These are phyloP conservation scores for Fusarium sulawesiense DNA, from an alignment of 2,329 filamentous ascomycete species.

Conservation along the genomic window DNA sequence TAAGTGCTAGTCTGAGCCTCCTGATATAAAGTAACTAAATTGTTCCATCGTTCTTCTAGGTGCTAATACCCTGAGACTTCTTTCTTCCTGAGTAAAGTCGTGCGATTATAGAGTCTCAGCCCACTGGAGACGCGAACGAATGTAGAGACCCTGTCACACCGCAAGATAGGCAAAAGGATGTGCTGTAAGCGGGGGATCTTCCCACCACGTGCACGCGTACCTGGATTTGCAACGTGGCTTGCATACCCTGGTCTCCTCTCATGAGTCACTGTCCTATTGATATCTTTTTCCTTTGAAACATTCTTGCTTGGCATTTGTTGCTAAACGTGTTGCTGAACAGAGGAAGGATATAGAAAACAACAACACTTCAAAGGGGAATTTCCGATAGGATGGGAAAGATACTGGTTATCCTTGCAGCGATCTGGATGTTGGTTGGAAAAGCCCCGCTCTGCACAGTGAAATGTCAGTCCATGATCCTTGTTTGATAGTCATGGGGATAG, in stretches of 20 bases:
- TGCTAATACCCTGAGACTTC: no score
- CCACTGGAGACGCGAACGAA: not conserved
- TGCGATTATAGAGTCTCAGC: not conserved
- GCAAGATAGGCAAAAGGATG: not conserved
- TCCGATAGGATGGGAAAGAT: not conserved
- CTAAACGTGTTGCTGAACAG: no score
- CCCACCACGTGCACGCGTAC: not conserved
- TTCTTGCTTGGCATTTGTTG: not conserved
- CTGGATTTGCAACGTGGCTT: conserved; percentile 7
- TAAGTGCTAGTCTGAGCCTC: not conserved
- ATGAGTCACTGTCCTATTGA: not conserved
- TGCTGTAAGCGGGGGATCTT: not conserved
- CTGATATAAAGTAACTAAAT: no score
- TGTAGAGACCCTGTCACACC: not conserved
- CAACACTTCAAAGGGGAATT: no score
- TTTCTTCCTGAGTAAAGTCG: no score
- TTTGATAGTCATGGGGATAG: not conserved
- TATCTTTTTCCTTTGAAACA: not conserved
- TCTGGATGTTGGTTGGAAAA: not conserved
- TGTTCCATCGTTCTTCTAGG: no score
- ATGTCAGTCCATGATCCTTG: not conserved
- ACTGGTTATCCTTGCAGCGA: not conserved
- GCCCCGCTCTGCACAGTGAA: not conserved
- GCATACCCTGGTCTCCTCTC: not conserved
- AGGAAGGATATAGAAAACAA: no score